These are phyloP conservation scores for Waitea zeae DNA, from an alignment of 1,284 basidiomycete genomes.

Conservation along the genomic window DNA sequence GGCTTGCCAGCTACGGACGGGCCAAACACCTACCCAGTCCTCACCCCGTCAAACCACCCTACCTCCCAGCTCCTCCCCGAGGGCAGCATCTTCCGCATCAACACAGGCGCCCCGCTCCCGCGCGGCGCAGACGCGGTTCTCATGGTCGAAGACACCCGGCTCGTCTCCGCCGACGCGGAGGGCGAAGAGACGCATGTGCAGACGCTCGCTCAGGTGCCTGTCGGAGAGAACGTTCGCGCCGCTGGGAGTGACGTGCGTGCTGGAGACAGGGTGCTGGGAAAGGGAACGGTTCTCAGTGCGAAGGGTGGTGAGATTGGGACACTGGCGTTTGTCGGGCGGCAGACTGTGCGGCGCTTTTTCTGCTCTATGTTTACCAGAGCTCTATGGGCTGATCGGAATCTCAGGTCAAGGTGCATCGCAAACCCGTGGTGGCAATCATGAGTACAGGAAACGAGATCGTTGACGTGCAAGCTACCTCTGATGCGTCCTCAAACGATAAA, in stretches of 20 bases:
- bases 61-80: conserved; percentile 23
- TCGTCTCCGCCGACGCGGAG: conserved; percentile 20
- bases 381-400: neutral
- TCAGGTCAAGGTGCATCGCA: conserved; percentile 48
- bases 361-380: no score
- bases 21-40: conserved; percentile 53
- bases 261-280: conserved; percentile 50
- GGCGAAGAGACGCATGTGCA: conserved; percentile 56
- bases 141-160: conserved; percentile 83
- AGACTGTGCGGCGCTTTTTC: conserved; percentile 26
- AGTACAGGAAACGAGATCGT: conserved; percentile 78
- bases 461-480: conserved; percentile 29
- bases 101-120: conserved; percentile 66
- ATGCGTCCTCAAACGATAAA: conserved; percentile 16
- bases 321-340: conserved; percentile 60
- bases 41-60: conserved; percentile 36
- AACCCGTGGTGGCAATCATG: conserved; percentile 62
- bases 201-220: conserved; percentile 42
- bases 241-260: conserved; percentile 59
- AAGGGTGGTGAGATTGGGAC: conserved; percentile 80
- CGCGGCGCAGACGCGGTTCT: conserved; percentile 61
- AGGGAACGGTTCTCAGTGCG: conserved; percentile 41
- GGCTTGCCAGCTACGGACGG: conserved; percentile 31
- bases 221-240: conserved; percentile 56
- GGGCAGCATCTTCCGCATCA: conserved; percentile 54